Evolutionary conservation across 371 early-diverging fungal genomes (phyloP).

Genomic region (Rhizopus delemar): DNA sequence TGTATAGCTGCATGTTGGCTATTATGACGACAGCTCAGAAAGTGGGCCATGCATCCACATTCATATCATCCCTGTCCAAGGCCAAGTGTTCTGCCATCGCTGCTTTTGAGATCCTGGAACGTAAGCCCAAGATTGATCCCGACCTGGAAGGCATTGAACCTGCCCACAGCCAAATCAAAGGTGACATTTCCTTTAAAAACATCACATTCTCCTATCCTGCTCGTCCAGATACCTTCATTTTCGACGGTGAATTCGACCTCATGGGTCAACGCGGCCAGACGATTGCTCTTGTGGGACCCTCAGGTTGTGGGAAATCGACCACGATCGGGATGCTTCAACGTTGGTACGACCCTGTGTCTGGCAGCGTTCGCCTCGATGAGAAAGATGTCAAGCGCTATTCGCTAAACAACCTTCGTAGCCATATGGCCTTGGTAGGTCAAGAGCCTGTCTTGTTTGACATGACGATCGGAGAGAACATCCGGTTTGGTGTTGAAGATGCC

Average conservation of each 20-base stretch:
- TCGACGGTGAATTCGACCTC: constrained; percentile 72
- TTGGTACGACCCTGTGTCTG: constrained; percentile 77
- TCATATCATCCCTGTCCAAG: constrained; percentile 62
- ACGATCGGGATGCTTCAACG: constrained; percentile 83
- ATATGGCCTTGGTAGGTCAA: constrained; percentile 86
- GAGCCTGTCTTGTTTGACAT: constrained; percentile 83
- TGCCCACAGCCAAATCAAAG: constrained; percentile 36
- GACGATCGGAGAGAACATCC: constrained; percentile 82
- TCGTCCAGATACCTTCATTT: constrained; percentile 74
- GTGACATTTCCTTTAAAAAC: constrained; percentile 56
- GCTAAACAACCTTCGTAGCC: constrained; percentile 62
- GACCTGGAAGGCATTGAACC: constrained; percentile 60
- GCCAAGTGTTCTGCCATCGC: constrained; percentile 84
- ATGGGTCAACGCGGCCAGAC: constrained; percentile 72
- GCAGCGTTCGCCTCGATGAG: constrained; percentile 68
- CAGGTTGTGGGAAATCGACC: constrained; percentile 89
- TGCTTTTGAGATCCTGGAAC: constrained; percentile 72
- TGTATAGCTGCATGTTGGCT: constrained; percentile 66
- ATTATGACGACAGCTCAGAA: constrained; percentile 73
- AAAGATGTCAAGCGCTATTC: constrained; percentile 63
- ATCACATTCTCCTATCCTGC: constrained; percentile 84
- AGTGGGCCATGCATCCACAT: constrained; percentile 58
- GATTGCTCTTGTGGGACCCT: constrained; percentile 84
- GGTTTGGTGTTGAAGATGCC: constrained; percentile 56
- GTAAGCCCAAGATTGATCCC: constrained; percentile 70